Base-by-base conservation (phyloP, 371 early-diverging fungal genomes). In the Mortierella sp. region DNA sequence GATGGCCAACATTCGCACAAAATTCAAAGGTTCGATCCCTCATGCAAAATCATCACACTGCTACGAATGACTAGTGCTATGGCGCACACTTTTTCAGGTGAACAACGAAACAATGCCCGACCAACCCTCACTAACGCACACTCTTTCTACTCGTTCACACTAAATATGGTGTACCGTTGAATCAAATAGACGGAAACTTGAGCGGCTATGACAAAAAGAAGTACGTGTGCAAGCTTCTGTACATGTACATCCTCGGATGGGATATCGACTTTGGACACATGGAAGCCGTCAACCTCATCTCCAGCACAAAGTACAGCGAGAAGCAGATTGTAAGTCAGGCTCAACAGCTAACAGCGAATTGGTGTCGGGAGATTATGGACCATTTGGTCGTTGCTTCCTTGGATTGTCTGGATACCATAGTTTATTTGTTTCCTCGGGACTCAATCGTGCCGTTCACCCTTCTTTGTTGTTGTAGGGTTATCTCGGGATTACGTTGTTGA, bases 191-290 rank as follows among this genome's bases (percentile, higher is more conserved):
- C 77, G 90, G 93, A 22, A 92, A 84, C 70, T 86, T 99, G 79
- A 97, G 93, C 83, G 99, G 99, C 29, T 99, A 99, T 87, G 96
- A 99, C 83, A 96, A 97, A 90, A 98, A 98, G 86, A 99, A 99
- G 80, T 99, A 99, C 80, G 97, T 99, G 48, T 97, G 97, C 89
- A 99, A 99, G 85, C 89, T 99, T 39, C 82, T 99, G 66, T 99
- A 98, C 90, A 98, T 99, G 96, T 97, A 97, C 79, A 95, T 99
- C 79, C 94, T 98, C 67, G 99, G 99, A 37, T 99, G 96, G 94
- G 97, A 97, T 26, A 94, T 99, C 55, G 97, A 99, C 79, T 97
- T 99, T 89, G 99, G 99, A 37, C 97, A 98, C 85, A 89, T 95
- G 79, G 99, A 99, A 85, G 97, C 98, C 29, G 96, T 98, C 71